Conservation (phyloP, 1,139 yeast genomes). For the Kluyveromyces sp. region DNA sequence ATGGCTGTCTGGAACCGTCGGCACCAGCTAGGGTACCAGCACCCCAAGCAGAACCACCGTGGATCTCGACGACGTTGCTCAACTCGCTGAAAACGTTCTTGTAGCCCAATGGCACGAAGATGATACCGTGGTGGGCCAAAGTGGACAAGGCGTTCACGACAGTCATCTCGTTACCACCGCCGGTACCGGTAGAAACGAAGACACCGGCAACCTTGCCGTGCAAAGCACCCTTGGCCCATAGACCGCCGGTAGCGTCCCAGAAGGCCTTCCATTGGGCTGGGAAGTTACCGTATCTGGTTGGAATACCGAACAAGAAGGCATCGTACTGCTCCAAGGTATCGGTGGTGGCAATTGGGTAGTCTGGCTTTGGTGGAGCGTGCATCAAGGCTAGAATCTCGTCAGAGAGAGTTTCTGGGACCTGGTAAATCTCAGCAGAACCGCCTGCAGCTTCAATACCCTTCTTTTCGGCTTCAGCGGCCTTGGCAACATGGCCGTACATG, state of each 20-base stretch:
- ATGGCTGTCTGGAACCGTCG: slow-evolving; percentile 73
- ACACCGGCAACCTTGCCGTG: slow-evolving; percentile 72
- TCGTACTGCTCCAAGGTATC: slow-evolving; percentile 54
- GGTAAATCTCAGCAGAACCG: slow-evolving; percentile 63
- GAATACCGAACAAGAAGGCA: slow-evolving; percentile 66
- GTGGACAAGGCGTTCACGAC: slow-evolving; percentile 57
- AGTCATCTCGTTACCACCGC: slow-evolving; percentile 79
- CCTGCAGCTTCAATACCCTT: slow-evolving; percentile 71
- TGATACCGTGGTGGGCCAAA: slow-evolving; percentile 72
- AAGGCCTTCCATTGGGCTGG: slow-evolving; percentile 71
- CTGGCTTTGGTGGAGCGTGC: slow-evolving; percentile 64
- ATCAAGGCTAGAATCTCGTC: slow-evolving; percentile 52
- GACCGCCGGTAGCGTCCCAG: slow-evolving; percentile 73
- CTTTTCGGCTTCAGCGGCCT: slow-evolving; percentile 61
- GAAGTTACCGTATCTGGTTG: slow-evolving; percentile 69
- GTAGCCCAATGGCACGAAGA: slow-evolving; percentile 76
- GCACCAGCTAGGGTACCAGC: slow-evolving; percentile 76
- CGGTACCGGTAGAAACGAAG: slow-evolving; percentile 73
- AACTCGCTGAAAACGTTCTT: slow-evolving; percentile 52
- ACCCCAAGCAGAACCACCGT: slow-evolving; percentile 87
- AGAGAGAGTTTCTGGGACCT: slow-evolving; percentile 72
- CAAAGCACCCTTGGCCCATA: slow-evolving; percentile 73
- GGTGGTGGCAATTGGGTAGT: slow-evolving; percentile 55
- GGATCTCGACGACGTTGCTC: slow-evolving; percentile 58
- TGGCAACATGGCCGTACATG: slow-evolving; percentile 69